Base-by-base conservation (phyloP, 1,284 basidiomycete genomes). In the Ustilago shanxiensis region DNA sequence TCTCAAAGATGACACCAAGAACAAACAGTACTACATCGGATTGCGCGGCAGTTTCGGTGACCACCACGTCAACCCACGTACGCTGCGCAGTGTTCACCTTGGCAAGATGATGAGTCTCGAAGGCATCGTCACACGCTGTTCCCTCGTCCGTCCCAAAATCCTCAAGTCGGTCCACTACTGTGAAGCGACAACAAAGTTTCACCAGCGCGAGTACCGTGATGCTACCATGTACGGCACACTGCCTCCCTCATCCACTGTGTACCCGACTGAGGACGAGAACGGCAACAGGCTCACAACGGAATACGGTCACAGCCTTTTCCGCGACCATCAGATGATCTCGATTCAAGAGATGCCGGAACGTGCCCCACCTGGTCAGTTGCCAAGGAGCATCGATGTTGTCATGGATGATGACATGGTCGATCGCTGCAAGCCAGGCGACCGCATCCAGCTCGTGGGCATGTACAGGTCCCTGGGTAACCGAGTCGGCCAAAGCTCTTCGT, bases 321-420 rank as follows among this genome's bases (percentile, higher is more conserved):
- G 94, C 66, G 97, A 99, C 87, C 94, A 98, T 87, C 97, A 99
- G 87, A 91, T 94, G 77, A 94, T 99, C 84, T 95, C 92, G 84
- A 98, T 99, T 73, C 97, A 99, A 87, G 97, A 99, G 86, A 99
- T 99, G 96, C 97, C 97, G 1, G 97, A 99, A 87, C 91, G 96
- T 16, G 95, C 97, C 9, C 97, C 97, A 20, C 93, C 97, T 22
- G 97, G 97, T 29, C 96, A 99, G 87, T 89, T 99, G 50, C 97
- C 97, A 47, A 90, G 97, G 45, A 95, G 94, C 82, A 93, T 95
- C 49, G 97, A 99, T 85, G 92, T 99, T 56, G 94, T 98, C 47
- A 88, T 99, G 80, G 95, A 98, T 78, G 96, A 98, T 82, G 97
- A 99, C 86, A 88, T 99, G 62, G 97, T 99, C 41, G 97, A 99